A percentile compares a stretch with the other conserved stretches of the same genome.
These are phyloP conservation scores for Phytophthora tubulina DNA, from an alignment of 352 stramenopile genomes.

Conservation along the genomic window DNA sequence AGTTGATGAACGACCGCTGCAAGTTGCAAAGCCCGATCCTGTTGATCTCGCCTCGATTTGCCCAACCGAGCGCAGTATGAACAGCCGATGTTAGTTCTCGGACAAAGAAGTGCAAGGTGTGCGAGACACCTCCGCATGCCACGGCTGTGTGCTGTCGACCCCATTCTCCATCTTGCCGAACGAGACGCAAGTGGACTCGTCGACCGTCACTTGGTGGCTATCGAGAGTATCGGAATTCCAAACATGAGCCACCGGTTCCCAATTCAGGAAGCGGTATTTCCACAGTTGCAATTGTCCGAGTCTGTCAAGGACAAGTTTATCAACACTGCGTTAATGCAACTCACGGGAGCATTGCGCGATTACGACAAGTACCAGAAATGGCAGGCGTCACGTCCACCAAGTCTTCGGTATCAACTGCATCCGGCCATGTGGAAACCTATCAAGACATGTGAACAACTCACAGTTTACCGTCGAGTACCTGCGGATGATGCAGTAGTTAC, in stretches of 20 bases:
- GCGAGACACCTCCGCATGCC: slow-evolving; percentile 3
- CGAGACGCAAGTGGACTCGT: slow-evolving; percentile 12
- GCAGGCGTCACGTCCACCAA: slow-evolving; percentile 44
- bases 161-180: slow-evolving; percentile 42
- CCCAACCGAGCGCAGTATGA: slow-evolving; percentile 6
- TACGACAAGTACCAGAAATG: slow-evolving; percentile 51
- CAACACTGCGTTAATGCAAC: slow-evolving; percentile 42
- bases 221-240: neutral
- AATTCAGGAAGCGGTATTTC: slow-evolving; percentile 51
- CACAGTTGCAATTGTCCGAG: slow-evolving; percentile 39
- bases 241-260: slow-evolving; percentile 48
- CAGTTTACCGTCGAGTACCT: slow-evolving; percentile 46
- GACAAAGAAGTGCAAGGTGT: slow-evolving; percentile 37
- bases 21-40: slow-evolving; percentile 25
- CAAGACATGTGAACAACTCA: slow-evolving; percentile 55
- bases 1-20: neutral
- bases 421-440: slow-evolving; percentile 51
- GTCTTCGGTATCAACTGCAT: slow-evolving; percentile 51
- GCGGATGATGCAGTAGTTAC: slow-evolving; percentile 32
- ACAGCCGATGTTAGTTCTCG: slow-evolving; percentile 35
- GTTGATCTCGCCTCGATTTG: slow-evolving; percentile 35
- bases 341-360: slow-evolving; percentile 44
- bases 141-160: neutral
- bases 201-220: neutral
- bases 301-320: slow-evolving; percentile 39